A percentile compares a stretch with the other conserved stretches of the same genome.
Conservation (phyloP, 2,329 filamentous ascomycete species). For the Cytospora chrysosperma region DNA sequence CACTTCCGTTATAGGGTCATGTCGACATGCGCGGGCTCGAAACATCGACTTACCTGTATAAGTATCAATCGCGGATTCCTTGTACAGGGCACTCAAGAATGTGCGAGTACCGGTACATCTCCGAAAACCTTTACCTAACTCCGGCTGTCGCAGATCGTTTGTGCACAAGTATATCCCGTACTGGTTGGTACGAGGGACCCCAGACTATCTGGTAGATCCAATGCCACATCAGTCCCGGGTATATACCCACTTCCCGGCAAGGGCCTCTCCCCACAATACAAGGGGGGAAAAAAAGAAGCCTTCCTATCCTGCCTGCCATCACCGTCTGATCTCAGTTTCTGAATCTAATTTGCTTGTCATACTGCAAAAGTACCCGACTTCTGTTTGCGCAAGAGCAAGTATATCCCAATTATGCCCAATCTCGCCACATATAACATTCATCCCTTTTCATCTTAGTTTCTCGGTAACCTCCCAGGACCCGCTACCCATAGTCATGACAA, state of each 20-base stretch:
- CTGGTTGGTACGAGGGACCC: background rate
- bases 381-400: slow-evolving; percentile 7
- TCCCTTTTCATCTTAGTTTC: slow-evolving; percentile 8
- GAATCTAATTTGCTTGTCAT: slow-evolving; percentile 5
- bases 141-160: background rate
- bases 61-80: background rate
- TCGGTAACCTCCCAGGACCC: slow-evolving; percentile 14
- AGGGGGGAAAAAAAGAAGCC: slow-evolving; percentile 16
- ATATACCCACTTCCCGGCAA: background rate
- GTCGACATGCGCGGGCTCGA: background rate
- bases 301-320: background rate
- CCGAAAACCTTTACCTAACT: background rate
- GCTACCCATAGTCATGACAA: slow-evolving; percentile 6
- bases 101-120: background rate
- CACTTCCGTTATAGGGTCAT: background rate
- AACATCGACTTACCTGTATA: background rate
- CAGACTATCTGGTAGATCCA: background rate
- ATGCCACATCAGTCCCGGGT: background rate
- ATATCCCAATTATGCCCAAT: slow-evolving; percentile 11
- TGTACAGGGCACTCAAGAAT: background rate
- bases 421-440: slow-evolving; percentile 12
- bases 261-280: slow-evolving; percentile 4
- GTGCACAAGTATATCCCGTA: too few species aligned
- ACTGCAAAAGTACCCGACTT: slow-evolving; percentile 11
- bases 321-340: background rate